phyloP scores from a whole-genome alignment of 805 yeast genomes.

The Wickerhamiella alocasiicola region DNA sequence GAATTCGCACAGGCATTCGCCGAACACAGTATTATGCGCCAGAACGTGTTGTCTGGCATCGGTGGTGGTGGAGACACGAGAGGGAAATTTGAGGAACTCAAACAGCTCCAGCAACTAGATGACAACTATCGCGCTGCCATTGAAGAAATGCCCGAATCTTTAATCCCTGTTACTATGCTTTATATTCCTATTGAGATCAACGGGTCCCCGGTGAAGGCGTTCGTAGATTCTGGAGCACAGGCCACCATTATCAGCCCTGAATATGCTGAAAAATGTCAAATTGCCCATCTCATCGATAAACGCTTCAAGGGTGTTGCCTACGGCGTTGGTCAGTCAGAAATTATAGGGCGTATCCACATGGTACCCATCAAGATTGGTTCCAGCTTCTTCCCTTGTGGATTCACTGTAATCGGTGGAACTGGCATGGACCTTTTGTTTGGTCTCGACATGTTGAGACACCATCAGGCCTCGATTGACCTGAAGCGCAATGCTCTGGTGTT shows the following conservation, averaged over 20 bases:
- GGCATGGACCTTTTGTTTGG: conserved; percentile 64
- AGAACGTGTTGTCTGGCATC: conserved; percentile 34
- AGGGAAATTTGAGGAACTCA: conserved; percentile 46
- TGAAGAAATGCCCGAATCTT: conserved; percentile 83
- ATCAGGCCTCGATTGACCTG: conserved; percentile 72
- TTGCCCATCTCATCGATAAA: conserved; percentile 62
- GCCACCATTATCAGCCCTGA: conserved; percentile 66
- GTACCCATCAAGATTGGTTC: conserved; percentile 73
- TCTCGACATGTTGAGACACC: conserved; percentile 77
- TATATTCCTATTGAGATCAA: conserved; percentile 69
- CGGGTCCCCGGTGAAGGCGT: conserved; percentile 72
- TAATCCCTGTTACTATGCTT: conserved; percentile 72
- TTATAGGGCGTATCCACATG: conserved; percentile 75
- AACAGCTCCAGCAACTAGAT: conserved; percentile 44
- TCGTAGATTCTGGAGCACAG: conserved; percentile 96
- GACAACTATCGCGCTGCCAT: conserved; percentile 64
- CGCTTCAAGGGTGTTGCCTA: conserved; percentile 71
- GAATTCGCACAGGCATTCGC: conserved; percentile 35
- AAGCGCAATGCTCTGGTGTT: conserved; percentile 49
- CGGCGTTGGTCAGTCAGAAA: conserved; percentile 78
- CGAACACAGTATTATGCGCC: conserved; percentile 37
- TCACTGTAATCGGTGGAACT: conserved; percentile 52
- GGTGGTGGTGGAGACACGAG: conserved; percentile 48
- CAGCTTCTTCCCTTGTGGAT: conserved; percentile 50
- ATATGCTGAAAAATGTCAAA: conserved; percentile 60